Conservation (phyloP, 2,329 filamentous ascomycete genomes). For the Aphanocladium album region DNA sequence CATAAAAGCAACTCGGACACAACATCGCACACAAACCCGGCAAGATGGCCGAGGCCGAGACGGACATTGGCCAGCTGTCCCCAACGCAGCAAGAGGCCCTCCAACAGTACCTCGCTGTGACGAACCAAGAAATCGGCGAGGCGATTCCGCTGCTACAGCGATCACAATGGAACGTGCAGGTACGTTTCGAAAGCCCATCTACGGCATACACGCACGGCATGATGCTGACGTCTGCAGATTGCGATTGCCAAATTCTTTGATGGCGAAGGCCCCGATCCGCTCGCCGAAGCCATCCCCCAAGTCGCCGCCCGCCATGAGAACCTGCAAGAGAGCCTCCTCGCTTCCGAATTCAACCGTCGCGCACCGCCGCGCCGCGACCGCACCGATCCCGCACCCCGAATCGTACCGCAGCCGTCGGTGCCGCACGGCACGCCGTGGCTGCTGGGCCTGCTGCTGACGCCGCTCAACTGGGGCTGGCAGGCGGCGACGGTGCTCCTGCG, state of each 20-base stretch:
- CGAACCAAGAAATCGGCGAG: constrained; percentile 71
- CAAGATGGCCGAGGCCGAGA: constrained; percentile 29
- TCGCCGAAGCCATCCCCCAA: constrained; percentile 64
- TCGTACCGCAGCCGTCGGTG: constrained; percentile 71
- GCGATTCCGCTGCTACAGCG: constrained; percentile 75
- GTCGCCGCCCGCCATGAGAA: constrained; percentile 66
- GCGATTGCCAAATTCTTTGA: constrained; percentile 98
- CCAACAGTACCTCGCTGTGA: constrained; percentile 83
- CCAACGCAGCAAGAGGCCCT: constrained; percentile 75
- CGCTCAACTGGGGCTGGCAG: constrained; percentile 73
- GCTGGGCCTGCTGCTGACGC: constrained; percentile 72
- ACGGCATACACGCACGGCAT: too few relatives aligned
- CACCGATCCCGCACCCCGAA: constrained; percentile 70
- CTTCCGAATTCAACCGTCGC: constrained; percentile 20
- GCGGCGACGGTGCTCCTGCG: constrained; percentile 65
- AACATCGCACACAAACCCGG: neutral
- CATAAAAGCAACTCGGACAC: too few relatives aligned
- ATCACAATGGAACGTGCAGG: constrained; percentile 95
- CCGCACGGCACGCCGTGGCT: constrained; percentile 69
- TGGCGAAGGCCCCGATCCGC: constrained; percentile 77
- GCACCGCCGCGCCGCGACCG: constrained; percentile 24
- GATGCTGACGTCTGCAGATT: constrained; percentile 57
- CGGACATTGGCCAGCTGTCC: constrained; percentile 65
- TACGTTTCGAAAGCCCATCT: too few relatives aligned
- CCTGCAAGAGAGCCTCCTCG: constrained; percentile 56